Percentiles rank a stretch among this genome's conserved stretches.
Conservation (phyloP, 2,329 filamentous ascomycete genomes). For the Thielaviopsis musarum region DNA sequence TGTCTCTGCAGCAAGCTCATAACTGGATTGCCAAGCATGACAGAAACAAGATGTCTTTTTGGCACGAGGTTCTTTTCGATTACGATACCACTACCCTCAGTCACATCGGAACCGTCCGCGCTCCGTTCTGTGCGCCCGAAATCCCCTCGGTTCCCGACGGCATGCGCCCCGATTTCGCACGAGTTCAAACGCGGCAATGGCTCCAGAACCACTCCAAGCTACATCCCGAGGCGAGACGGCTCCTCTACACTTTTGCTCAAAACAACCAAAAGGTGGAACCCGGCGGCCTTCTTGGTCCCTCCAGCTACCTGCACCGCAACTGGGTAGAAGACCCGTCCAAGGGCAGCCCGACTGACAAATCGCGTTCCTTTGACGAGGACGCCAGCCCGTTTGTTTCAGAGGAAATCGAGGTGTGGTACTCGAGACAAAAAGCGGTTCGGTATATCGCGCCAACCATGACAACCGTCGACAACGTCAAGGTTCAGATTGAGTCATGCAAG, state of each 20-base stretch:
- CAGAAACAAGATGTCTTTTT: conserved; percentile 53
- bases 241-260: conserved; percentile 38
- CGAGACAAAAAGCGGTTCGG: not conserved
- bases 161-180: conserved; percentile 37
- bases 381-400: conserved; percentile 29
- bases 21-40: conserved; percentile 56
- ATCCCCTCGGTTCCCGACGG: not conserved
- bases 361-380: conserved; percentile 12
- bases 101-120: conserved; percentile 20
- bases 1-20: conserved; percentile 47
- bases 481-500: conserved; percentile 41
- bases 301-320: conserved; percentile 37
- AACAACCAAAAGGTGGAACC: conserved; percentile 31
- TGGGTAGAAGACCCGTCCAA: conserved; percentile 28
- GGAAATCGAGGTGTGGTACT: conserved; percentile 50
- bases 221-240: conserved; percentile 36
- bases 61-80: conserved; percentile 49
- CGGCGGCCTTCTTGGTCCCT: conserved; percentile 29
- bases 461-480: conserved; percentile 41
- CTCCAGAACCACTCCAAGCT: conserved; percentile 42
- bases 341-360: conserved; percentile 7
- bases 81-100: conserved; percentile 25
- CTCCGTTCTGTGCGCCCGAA: not conserved
- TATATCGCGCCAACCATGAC: conserved; percentile 27
- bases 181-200: conserved; percentile 45